Percentiles rank a stretch among this genome's conserved stretches.
Conservation (phyloP, 2,329 filamentous ascomycete genomes). For the Escovopsis weberi region DNA sequence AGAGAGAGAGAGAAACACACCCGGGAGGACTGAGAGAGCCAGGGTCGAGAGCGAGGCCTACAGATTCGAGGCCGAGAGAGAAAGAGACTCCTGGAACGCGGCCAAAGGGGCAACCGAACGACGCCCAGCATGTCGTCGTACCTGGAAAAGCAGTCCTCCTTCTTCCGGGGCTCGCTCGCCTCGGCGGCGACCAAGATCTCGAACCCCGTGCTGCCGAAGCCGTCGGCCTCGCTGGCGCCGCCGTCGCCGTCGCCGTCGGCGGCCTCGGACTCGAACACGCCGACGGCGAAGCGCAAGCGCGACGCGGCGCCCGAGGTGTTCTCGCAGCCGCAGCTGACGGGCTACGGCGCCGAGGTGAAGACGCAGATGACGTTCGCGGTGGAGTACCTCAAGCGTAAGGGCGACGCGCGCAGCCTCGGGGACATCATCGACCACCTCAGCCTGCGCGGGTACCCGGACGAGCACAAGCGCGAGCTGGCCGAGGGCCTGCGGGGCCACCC, state of each 20-base stretch:
- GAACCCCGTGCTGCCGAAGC: conserved; percentile 32
- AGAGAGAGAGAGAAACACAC: too few relatives aligned
- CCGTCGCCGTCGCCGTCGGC: conserved; percentile 49
- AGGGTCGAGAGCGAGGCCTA: too few relatives aligned
- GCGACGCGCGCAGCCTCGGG: conserved; percentile 51
- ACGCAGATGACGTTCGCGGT: conserved; percentile 82
- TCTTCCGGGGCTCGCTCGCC: conserved; percentile 45
- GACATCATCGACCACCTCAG: conserved; percentile 74
- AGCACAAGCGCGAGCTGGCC: conserved; percentile 48
- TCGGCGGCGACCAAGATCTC: conserved; percentile 50
- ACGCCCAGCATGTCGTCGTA: conserved; percentile 40
- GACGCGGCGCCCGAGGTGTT: conserved; percentile 43
- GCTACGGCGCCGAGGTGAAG: conserved; percentile 65
- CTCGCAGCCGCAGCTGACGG: conserved; percentile 63
- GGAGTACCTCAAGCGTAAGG: conserved; percentile 63
- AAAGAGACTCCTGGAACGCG: too few relatives aligned
- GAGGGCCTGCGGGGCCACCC: conserved; percentile 53
- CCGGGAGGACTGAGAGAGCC: too few relatives aligned
- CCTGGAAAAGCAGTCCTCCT: conserved; percentile 50
- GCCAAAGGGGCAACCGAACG: too few relatives aligned
- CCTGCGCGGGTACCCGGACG: conserved; percentile 46
- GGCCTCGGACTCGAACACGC: conserved; percentile 44
- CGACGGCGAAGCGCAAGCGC: conserved; percentile 48
- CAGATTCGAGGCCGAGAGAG: too few relatives aligned
- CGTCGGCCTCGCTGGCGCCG: conserved; percentile 29